phyloP scores from a whole-genome alignment of 2,329 filamentous ascomycete species.

The Fusarium palustre region DNA sequence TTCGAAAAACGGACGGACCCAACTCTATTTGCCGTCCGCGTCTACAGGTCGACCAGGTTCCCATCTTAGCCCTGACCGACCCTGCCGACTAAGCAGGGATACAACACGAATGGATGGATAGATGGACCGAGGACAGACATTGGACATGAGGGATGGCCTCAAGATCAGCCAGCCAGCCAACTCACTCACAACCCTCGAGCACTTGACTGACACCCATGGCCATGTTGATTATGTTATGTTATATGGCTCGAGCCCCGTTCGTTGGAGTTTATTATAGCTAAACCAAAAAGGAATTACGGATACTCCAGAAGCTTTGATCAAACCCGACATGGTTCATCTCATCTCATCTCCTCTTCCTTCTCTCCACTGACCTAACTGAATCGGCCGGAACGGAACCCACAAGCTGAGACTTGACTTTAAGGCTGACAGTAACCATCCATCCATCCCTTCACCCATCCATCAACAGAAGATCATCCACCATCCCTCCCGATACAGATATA shows the following conservation, averaged over 20 bases:
- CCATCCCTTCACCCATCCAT: conserved; percentile 1
- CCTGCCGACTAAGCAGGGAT: conserved; percentile 24
- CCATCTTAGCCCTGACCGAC: conserved; percentile 6
- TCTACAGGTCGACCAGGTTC: conserved; percentile 27
- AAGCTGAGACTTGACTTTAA: conserved; percentile 37
- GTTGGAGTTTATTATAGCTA: conserved; percentile 22
- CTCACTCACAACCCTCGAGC: neutral
- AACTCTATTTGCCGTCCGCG: conserved; percentile 39
- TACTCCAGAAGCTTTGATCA: conserved; percentile 6
- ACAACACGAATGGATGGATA: conserved; percentile 17
- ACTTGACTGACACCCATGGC: no score
- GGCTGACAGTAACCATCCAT: conserved; percentile 25
- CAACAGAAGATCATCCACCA: conserved; percentile 1
- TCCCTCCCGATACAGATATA: neutral
- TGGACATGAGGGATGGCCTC: neutral
- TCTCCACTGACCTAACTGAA: neutral
- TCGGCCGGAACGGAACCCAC: neutral
- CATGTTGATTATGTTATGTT: no score
- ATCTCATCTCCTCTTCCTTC: neutral
- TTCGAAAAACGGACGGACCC: conserved; percentile 30
- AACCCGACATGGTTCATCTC: neutral
- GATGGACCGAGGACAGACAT: neutral
- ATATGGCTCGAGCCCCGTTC: conserved; percentile 46
- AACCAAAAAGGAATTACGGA: neutral
- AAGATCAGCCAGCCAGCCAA: conserved; percentile 9